Conservation (phyloP, 306 rosid genomes). For the Parietaria judaica region DNA sequence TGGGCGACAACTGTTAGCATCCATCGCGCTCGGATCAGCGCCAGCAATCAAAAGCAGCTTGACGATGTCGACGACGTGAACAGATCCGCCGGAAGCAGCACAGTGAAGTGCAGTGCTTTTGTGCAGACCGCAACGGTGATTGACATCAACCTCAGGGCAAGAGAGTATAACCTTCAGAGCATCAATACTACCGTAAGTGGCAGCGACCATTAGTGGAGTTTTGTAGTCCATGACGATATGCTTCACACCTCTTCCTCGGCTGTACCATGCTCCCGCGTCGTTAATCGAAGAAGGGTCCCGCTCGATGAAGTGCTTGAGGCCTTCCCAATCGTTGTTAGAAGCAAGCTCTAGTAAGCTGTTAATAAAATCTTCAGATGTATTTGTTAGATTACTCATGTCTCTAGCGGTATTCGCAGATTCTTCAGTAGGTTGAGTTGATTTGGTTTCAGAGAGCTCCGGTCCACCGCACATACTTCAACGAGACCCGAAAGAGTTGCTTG, state of each 20-base stretch:
- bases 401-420: constrained; percentile 32
- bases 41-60: constrained; percentile 65
- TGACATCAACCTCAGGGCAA: constrained; percentile 41
- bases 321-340: constrained; percentile 70
- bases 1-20: constrained; percentile 61
- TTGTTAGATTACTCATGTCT: constrained; percentile 51
- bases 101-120: constrained; percentile 86
- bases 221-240: constrained; percentile 59
- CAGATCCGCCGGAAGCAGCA: constrained; percentile 80
- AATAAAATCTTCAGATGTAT: constrained; percentile 55
- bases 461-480: constrained; percentile 64
- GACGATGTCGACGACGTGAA: constrained; percentile 42
- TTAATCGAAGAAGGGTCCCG: constrained; percentile 39
- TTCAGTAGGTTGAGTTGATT: constrained; percentile 28
- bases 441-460: constrained; percentile 48
- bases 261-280: constrained; percentile 67
- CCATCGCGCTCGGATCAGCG: constrained; percentile 43
- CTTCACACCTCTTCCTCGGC: constrained; percentile 60
- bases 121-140: constrained; percentile 53
- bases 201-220: constrained; percentile 90
- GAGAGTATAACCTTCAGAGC: constrained; percentile 55
- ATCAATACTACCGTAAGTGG: constrained; percentile 69
- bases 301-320: constrained; percentile 43
- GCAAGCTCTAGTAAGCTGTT: constrained; percentile 61
- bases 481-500: constrained; percentile 22